Conservation (phyloP, 768 basidiomycete species). For the Amanita polypyramis region DNA sequence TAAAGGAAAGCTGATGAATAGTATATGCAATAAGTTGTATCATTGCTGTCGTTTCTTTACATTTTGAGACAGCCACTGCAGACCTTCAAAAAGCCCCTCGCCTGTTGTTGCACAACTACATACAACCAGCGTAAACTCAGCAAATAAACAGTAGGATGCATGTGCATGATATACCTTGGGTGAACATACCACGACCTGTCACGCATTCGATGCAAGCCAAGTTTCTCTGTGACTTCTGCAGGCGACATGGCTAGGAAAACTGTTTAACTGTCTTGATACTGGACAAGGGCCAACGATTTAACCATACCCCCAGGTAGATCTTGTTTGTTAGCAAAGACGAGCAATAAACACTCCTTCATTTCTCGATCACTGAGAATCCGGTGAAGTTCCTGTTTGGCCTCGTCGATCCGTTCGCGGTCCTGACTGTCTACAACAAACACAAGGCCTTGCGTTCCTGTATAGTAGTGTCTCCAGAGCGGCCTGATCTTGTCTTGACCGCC, state of each 20-base stretch:
- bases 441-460: constrained; percentile 96
- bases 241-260: constrained; percentile 89
- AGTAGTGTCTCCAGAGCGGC: constrained; percentile 97
- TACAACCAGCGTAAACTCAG: constrained; percentile 5
- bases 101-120: constrained; percentile 90
- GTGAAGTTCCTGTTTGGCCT: constrained; percentile 92
- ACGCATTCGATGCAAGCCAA: constrained; percentile 92
- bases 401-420: constrained; percentile 91
- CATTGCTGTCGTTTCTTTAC: constrained; percentile 86
- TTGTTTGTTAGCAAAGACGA: constrained; percentile 99
- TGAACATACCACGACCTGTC: constrained; percentile 99
- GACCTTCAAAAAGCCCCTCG: constrained; percentile 93
- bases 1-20: constrained; percentile 12
- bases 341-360: constrained; percentile 94
- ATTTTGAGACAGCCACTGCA: constrained; percentile 96
- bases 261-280: not conserved
- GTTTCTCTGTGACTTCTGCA: constrained; percentile 94
- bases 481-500: constrained; percentile 99
- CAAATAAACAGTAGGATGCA: not conserved
- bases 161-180: constrained; percentile 60
- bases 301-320: constrained; percentile 88
- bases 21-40: not conserved
- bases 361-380: constrained; percentile 93
- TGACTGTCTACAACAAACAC: constrained; percentile 98
- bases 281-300: not conserved